Percentiles rank a stretch among this genome's conserved stretches.
Evolutionary conservation across 2,329 filamentous ascomycete species (phyloP).

Genomic region (Dactylonectria estremocensis): DNA sequence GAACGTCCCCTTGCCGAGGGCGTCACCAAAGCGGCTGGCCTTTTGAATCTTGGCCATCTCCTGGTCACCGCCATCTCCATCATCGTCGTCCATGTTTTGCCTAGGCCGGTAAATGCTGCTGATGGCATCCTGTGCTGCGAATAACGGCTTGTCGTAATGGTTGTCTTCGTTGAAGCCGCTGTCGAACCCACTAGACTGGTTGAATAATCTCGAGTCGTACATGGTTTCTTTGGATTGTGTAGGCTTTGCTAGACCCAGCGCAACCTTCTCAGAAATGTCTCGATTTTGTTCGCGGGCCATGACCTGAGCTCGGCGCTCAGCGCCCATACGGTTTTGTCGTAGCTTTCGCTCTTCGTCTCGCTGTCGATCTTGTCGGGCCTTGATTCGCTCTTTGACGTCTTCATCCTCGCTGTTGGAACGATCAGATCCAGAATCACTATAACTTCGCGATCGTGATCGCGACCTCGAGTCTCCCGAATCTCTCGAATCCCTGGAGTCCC

Average conservation of each 20-base stretch:
- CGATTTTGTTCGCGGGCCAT: slow-evolving; percentile 96
- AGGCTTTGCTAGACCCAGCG: slow-evolving; percentile 93
- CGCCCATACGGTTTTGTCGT: slow-evolving; percentile 94
- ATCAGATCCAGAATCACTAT: slow-evolving; percentile 67
- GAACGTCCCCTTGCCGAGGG: slow-evolving; percentile 90
- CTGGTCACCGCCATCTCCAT: slow-evolving; percentile 83
- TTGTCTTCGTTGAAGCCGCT: slow-evolving; percentile 98
- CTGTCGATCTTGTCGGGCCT: slow-evolving; percentile 81
- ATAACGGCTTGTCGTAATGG: slow-evolving; percentile 95
- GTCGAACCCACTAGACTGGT: slow-evolving; percentile 92
- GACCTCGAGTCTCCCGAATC: slow-evolving; percentile 60
- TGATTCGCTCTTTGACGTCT: slow-evolving; percentile 82
- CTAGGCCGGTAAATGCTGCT: slow-evolving; percentile 93
- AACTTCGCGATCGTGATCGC: slow-evolving; percentile 61
- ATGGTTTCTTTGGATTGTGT: slow-evolving; percentile 93
- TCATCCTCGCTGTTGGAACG: slow-evolving; percentile 73
- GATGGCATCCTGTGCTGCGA: slow-evolving; percentile 95
- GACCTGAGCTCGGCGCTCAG: slow-evolving; percentile 91
- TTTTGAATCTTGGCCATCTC: slow-evolving; percentile 93
- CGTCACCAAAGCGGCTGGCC: slow-evolving; percentile 86
- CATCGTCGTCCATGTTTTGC: slow-evolving; percentile 81
- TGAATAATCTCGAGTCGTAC: slow-evolving; percentile 97
- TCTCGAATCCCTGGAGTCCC: slow-evolving; percentile 55
- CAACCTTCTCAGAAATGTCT: slow-evolving; percentile 97
- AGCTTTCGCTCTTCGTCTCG: slow-evolving; percentile 91